Base-by-base conservation (phyloP, 1,284 basidiomycete genomes). In the Fomitopsis palustris region DNA sequence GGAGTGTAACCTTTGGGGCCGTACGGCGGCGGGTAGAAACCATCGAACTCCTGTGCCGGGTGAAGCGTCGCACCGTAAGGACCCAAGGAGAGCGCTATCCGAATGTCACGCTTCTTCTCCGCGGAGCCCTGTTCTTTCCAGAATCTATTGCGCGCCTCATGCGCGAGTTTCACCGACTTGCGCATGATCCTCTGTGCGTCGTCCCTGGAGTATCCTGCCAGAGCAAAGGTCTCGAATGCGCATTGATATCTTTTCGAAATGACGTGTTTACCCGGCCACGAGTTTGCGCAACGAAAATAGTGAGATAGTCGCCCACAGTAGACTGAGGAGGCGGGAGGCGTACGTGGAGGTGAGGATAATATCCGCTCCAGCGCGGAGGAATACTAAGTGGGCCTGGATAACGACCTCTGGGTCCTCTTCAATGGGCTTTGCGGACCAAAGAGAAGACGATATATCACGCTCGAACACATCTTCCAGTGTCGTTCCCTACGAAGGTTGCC, bases 191-290 rank as follows among this genome's bases (percentile, higher is more conserved):
- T 58, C 23, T 65, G 67, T 0, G 84, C 84, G 14, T 82, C 76
- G 4, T 70, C 70, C 1, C 68, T 66, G 6, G 75, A 68, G 67
- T 84, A 82, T 0, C 86, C 86, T 21, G 82, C 79, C 3, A 74
- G 71, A 31, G 76, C 72, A 65, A 87, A 88, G 1, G 85, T 85
- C 47, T 72, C 71, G 56, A 77, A 77, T 3, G 85, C 78, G 58
- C 81, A 83, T 74, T 90, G 88, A 66, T 90, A 90, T 38, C 87
- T 90, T n/a, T n/a, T n/a, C n/a, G n/a, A n/a, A n/a, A n/a, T n/a
- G n/a, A n/a, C n/a, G n/a, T n/a, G n/a, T n/a, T n/a, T n/a, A n/a
- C n/a, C n/a, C n/a, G n/a, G n/a, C n/a, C n/a, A n/a, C n/a, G n/a
- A n/a, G n/a, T n/a, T n/a, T n/a, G n/a, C n/a, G n/a, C n/a, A 31